Evolutionary conservation across 768 basidiomycete genomes (phyloP).

Genomic region (Boletus rex-veris): DNA sequence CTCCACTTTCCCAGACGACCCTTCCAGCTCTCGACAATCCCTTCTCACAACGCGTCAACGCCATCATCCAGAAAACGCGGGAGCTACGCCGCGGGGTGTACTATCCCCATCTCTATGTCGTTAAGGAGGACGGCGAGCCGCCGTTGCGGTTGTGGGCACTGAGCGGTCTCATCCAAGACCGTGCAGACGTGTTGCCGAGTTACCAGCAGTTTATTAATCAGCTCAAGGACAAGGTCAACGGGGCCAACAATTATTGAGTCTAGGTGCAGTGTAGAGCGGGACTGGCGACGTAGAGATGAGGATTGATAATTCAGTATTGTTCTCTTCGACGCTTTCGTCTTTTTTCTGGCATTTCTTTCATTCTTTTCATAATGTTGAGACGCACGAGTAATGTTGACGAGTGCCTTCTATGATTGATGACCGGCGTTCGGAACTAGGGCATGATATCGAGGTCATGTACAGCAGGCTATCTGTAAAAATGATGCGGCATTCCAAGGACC

Average conservation of each 20-base stretch:
- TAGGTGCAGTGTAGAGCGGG: neutral
- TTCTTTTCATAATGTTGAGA: neutral
- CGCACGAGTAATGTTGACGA: neutral
- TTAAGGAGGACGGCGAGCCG: constrained; percentile 98
- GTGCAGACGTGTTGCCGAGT: constrained; percentile 90
- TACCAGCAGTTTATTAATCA: constrained; percentile 93
- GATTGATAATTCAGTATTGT: neutral
- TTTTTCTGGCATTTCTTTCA: neutral
- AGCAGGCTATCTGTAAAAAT: too few species aligned
- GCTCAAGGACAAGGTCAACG: constrained; percentile 76
- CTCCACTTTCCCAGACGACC: constrained; percentile 54
- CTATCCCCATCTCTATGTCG: constrained; percentile 90
- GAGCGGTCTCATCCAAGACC: constrained; percentile 91
- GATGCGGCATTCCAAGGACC: too few species aligned
- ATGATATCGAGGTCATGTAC: too few species aligned
- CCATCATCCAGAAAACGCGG: constrained; percentile 89
- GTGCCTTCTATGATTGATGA: too few species aligned
- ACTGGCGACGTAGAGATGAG: neutral
- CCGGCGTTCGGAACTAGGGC: too few species aligned
- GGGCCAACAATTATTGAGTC: constrained; percentile 32
- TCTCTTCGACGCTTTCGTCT: neutral
- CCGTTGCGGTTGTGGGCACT: constrained; percentile 94
- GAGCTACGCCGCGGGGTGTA: constrained; percentile 93
- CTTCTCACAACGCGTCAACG: constrained; percentile 94
- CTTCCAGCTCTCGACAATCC: constrained; percentile 88